These are phyloP conservation scores for Hamigera avellanea DNA, from an alignment of 495 filamentous ascomycete species.

Conservation along the genomic window DNA sequence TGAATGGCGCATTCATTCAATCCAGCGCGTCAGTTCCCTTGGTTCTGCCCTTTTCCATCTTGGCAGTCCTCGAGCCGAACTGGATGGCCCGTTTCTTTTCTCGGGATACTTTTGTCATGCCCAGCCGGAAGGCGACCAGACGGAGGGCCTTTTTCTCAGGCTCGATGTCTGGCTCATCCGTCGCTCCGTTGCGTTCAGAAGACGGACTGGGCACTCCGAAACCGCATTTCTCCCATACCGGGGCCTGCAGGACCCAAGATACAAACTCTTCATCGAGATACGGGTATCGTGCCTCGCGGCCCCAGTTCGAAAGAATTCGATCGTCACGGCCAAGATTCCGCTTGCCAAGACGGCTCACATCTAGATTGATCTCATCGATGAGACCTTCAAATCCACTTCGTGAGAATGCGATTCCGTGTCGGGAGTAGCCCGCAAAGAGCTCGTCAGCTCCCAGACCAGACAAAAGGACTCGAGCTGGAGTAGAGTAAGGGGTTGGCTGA, in stretches of 20 bases:
- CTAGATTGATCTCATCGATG: slow-evolving; percentile 73
- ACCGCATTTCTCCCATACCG: slow-evolving; percentile 78
- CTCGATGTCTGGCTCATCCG: slow-evolving; percentile 36
- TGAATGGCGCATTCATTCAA: no score
- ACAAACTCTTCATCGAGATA: slow-evolving; percentile 83
- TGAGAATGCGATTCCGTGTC: slow-evolving; percentile 68
- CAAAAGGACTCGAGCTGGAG: slow-evolving; percentile 69
- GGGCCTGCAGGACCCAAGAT: slow-evolving; percentile 58
- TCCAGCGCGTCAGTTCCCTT: slow-evolving; percentile 53
- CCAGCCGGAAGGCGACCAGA: slow-evolving; percentile 63
- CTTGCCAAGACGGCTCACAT: slow-evolving; percentile 77
- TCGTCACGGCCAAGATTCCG: slow-evolving; percentile 93
- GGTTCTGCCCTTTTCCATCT: slow-evolving; percentile 63
- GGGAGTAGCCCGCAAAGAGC: slow-evolving; percentile 85
- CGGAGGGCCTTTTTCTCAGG: slow-evolving; percentile 72
- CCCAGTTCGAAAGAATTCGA: slow-evolving; percentile 80
- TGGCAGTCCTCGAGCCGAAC: slow-evolving; percentile 76
- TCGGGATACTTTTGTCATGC: slow-evolving; percentile 53
- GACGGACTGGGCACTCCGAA: slow-evolving; percentile 36
- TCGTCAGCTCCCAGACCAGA: slow-evolving; percentile 95
- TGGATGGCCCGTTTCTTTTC: slow-evolving; percentile 94
- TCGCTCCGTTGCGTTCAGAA: not conserved
- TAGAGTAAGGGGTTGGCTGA: slow-evolving; percentile 38
- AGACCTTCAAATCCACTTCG: slow-evolving; percentile 57
- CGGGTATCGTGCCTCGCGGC: slow-evolving; percentile 83